phyloP scores from a whole-genome alignment of 176 grass and related monocot species.

The Zizania latifolia region DNA sequence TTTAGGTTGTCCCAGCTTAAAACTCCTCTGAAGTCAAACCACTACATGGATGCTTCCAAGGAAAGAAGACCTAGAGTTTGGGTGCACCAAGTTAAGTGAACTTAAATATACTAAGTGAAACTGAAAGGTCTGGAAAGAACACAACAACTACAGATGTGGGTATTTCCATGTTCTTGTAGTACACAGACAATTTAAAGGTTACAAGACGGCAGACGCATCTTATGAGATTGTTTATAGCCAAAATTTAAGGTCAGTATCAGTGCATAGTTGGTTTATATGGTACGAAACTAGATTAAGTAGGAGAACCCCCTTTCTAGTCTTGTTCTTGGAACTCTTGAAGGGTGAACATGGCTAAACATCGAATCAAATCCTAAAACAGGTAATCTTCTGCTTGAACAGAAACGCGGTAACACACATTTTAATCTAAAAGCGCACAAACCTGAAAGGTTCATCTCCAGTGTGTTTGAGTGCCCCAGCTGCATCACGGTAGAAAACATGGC shows the following conservation, averaged over 20 bases:
- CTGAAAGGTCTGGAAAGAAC: not conserved
- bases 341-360: not conserved
- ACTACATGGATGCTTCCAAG: conserved; percentile 35
- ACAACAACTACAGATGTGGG: not conserved
- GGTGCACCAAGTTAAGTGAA: not conserved
- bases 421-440: conserved; percentile 38
- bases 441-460: conserved; percentile 90
- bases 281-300: not conserved
- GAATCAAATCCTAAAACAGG: not conserved
- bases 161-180: not conserved
- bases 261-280: not conserved
- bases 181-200: not conserved
- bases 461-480: conserved; percentile 69
- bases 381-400: not conserved
- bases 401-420: not conserved
- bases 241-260: not conserved
- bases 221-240: too few species aligned
- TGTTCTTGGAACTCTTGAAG: too few species aligned
- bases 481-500: conserved; percentile 77
- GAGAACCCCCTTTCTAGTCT: not conserved
- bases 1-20: not conserved
- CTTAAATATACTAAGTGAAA: not conserved
- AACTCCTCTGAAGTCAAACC: conserved; percentile 29
- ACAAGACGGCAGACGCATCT: not conserved
- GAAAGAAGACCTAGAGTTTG: conserved; percentile 26